Conservation (phyloP, 2,329 filamentous ascomycete genomes). For the Neopestalotiopsis rosae region DNA sequence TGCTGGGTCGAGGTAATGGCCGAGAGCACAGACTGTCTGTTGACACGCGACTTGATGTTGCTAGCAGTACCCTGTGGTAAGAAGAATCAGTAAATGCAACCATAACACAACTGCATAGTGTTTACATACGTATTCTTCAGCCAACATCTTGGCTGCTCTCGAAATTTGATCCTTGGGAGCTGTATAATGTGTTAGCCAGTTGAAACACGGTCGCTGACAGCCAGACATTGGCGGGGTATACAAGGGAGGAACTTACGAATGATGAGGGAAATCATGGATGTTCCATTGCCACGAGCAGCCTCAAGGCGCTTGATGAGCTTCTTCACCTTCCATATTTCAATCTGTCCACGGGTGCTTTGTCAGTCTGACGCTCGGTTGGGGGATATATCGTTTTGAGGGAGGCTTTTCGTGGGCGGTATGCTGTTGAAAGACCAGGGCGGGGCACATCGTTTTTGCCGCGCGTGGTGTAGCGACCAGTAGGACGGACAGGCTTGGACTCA, state of each 20-base stretch:
- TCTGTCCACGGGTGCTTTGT: constrained; percentile 44
- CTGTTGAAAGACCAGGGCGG: constrained; percentile 1
- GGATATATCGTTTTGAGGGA: neutral
- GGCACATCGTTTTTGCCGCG: constrained; percentile 13
- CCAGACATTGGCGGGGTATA: constrained; percentile 21
- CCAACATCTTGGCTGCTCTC: constrained; percentile 97
- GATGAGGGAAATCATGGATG: constrained; percentile 99
- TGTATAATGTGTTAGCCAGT: constrained; percentile 41
- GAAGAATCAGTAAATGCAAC: constrained; percentile 28
- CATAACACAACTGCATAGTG: neutral
- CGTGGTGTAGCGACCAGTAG: constrained; percentile 15
- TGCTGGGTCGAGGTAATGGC: constrained; percentile 99
- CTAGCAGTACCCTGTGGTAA: constrained; percentile 83
- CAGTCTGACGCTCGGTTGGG: neutral
- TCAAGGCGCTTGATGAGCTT: constrained; percentile 99
- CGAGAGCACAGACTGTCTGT: constrained; percentile 95
- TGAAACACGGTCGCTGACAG: neutral
- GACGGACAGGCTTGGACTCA: constrained; percentile 40
- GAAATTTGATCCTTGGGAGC: constrained; percentile 98
- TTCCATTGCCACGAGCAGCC: constrained; percentile 96
- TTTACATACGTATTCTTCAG: constrained; percentile 94
- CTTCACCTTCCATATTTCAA: constrained; percentile 96
- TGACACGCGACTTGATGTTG: constrained; percentile 99
- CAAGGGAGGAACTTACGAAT: constrained; percentile 72
- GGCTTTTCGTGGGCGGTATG: neutral